phyloP scores from a whole-genome alignment of 768 basidiomycete species.

The Daedalea quercina region DNA sequence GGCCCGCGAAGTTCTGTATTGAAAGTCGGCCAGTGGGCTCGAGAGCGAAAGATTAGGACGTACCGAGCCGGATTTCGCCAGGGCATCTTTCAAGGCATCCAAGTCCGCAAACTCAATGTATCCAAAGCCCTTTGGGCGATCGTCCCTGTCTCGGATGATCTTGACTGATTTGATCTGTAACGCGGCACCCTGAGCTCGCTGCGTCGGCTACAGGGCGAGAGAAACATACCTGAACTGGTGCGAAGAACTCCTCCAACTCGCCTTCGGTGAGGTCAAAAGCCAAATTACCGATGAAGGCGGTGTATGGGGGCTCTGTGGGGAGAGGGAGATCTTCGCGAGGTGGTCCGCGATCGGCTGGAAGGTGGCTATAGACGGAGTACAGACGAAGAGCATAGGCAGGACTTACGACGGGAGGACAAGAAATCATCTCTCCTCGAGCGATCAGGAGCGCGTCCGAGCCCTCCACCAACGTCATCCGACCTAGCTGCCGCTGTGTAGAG shows the following conservation, averaged over 20 bases:
- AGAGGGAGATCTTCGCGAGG: slow-evolving; percentile 90
- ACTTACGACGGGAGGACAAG: slow-evolving; percentile 53
- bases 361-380: neutral
- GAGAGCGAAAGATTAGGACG: slow-evolving; percentile 20
- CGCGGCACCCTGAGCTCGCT: neutral
- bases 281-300: slow-evolving; percentile 94
- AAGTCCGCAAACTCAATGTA: slow-evolving; percentile 92
- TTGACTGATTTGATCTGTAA: slow-evolving; percentile 77
- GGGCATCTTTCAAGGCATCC: slow-evolving; percentile 79
- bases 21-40: neutral
- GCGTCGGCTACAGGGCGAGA: neutral
- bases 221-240: slow-evolving; percentile 45
- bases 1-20: slow-evolving; percentile 60
- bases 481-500: slow-evolving; percentile 50
- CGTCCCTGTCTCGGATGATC: slow-evolving; percentile 89
- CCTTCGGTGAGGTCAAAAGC: slow-evolving; percentile 85
- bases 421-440: slow-evolving; percentile 58
- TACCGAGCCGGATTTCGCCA: slow-evolving; percentile 66
- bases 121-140: slow-evolving; percentile 96
- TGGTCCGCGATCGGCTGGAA: slow-evolving; percentile 52
- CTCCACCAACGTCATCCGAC: slow-evolving; percentile 49
- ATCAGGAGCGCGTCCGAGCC: slow-evolving; percentile 43
- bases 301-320: slow-evolving; percentile 92
- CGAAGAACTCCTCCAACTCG: slow-evolving; percentile 81
- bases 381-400: neutral